Evolutionary conservation across 768 basidiomycete genomes (phyloP).

Genomic region (Naganishia randhawae): DNA sequence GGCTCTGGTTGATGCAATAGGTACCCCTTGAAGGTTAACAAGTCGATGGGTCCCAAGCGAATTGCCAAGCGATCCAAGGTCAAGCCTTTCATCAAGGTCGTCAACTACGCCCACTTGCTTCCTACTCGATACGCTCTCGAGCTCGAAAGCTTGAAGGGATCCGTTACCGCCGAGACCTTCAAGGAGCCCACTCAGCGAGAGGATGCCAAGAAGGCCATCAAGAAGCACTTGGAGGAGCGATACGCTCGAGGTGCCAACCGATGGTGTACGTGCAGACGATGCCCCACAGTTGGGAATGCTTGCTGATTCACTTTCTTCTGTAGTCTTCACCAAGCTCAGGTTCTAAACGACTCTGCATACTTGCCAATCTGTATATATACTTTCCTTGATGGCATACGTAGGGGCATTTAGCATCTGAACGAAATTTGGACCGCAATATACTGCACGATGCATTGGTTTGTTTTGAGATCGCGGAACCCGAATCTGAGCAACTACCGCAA

Average conservation of each 20-base stretch:
- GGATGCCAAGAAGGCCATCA: slow-evolving; percentile 90
- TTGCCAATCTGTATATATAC: slow-evolving; percentile 25
- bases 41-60: slow-evolving; percentile 95
- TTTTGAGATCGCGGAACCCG: no score
- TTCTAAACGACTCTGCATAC: slow-evolving; percentile 40
- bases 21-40: slow-evolving; percentile 96
- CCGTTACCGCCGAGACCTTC: slow-evolving; percentile 82
- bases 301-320: not conserved
- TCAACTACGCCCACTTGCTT: slow-evolving; percentile 99
- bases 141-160: slow-evolving; percentile 87
- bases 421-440: not conserved
- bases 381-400: slow-evolving; percentile 22
- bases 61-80: slow-evolving; percentile 87
- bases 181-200: slow-evolving; percentile 94
- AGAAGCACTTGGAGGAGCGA: slow-evolving; percentile 93
- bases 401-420: slow-evolving; percentile 21
- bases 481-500: no score
- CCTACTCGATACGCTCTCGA: slow-evolving; percentile 98
- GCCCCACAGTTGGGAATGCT: not conserved
- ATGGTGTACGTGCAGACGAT: slow-evolving; percentile 60
- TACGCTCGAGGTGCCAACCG: slow-evolving; percentile 92
- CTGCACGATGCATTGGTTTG: slow-evolving; percentile 2
- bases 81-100: slow-evolving; percentile 99
- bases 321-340: slow-evolving; percentile 51
- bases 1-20: slow-evolving; percentile 28